These are phyloP conservation scores for Fusarium domesticum DNA, from an alignment of 2,329 filamentous ascomycete species.

Conservation along the genomic window DNA sequence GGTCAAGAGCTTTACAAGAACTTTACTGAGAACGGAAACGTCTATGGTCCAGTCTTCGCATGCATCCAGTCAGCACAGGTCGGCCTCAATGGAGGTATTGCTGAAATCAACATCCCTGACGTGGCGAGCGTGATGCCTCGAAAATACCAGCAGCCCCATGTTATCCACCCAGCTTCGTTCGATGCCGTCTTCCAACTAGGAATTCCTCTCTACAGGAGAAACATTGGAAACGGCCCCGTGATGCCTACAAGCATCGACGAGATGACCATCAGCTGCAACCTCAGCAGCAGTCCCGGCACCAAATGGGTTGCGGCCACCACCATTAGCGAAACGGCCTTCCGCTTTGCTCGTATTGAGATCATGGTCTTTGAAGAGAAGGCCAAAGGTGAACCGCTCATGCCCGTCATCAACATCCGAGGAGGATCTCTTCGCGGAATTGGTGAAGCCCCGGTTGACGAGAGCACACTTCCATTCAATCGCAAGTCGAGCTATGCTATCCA, in stretches of 20 bases:
- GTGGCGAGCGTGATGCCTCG: conserved; percentile 21
- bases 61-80: conserved; percentile 8
- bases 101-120: conserved; percentile 8
- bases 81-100: conserved; percentile 1
- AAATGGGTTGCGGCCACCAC: conserved; percentile 11
- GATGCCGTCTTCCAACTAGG: conserved; percentile 34
- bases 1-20: conserved; percentile 6
- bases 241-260: conserved; percentile 15
- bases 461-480: conserved; percentile 8
- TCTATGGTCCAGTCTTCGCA: conserved; percentile 10
- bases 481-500: conserved; percentile 12
- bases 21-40: conserved; percentile 10
- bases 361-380: conserved; percentile 8
- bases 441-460: conserved; percentile 7
- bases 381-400: not conserved
- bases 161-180: conserved; percentile 37
- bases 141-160: conserved; percentile 25
- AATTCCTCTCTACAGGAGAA: conserved; percentile 7
- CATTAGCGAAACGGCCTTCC: conserved; percentile 5
- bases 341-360: conserved; percentile 11
- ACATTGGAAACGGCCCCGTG: conserved; percentile 9
- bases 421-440: conserved; percentile 11
- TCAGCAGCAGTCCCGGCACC: conserved; percentile 7
- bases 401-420: conserved; percentile 4
- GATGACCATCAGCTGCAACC: conserved; percentile 6